These are phyloP conservation scores for Parastagonospora avenae DNA, from an alignment of 2,329 filamentous ascomycete species.

Conservation along the genomic window DNA sequence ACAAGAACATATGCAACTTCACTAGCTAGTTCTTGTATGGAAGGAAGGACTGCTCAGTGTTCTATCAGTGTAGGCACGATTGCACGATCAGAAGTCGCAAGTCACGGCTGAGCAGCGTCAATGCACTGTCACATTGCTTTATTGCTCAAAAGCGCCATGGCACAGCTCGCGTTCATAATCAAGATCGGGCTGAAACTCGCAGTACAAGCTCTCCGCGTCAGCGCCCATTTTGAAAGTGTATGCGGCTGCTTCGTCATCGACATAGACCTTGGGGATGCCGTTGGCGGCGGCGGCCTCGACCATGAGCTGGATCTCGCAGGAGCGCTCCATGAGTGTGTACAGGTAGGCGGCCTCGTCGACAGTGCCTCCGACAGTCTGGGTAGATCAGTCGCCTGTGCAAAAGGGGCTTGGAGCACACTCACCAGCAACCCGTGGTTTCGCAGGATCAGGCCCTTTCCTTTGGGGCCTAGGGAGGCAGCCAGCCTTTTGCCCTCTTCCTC, in stretches of 20 bases:
- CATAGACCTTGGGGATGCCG: slow-evolving; percentile 57
- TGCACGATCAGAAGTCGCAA: too few species aligned
- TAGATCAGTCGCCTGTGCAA: slow-evolving; percentile 4
- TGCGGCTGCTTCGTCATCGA: slow-evolving; percentile 61
- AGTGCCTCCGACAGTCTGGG: slow-evolving; percentile 67
- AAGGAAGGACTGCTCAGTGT: too few species aligned
- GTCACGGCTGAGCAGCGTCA: too few species aligned
- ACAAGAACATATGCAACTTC: too few species aligned
- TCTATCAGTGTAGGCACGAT: too few species aligned
- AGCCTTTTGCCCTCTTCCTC: slow-evolving; percentile 69
- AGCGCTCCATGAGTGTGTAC: slow-evolving; percentile 70
- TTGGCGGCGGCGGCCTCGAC: slow-evolving; percentile 69
- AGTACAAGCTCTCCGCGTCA: slow-evolving; percentile 57
- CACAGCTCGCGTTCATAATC: slow-evolving; percentile 50
- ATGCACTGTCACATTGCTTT: slow-evolving; percentile 19
- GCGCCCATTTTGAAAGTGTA: slow-evolving; percentile 58
- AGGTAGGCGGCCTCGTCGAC: slow-evolving; percentile 77
- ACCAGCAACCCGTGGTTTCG: slow-evolving; percentile 72
- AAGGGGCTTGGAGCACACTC: slow-evolving; percentile 2
- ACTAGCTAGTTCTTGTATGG: too few species aligned
- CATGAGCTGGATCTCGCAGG: slow-evolving; percentile 69
- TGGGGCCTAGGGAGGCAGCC: slow-evolving; percentile 65
- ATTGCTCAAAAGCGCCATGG: slow-evolving; percentile 26
- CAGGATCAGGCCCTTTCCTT: slow-evolving; percentile 67
- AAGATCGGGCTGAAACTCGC: slow-evolving; percentile 59